Conservation (phyloP, 306 rosid species). For the Comarum palustre region DNA sequence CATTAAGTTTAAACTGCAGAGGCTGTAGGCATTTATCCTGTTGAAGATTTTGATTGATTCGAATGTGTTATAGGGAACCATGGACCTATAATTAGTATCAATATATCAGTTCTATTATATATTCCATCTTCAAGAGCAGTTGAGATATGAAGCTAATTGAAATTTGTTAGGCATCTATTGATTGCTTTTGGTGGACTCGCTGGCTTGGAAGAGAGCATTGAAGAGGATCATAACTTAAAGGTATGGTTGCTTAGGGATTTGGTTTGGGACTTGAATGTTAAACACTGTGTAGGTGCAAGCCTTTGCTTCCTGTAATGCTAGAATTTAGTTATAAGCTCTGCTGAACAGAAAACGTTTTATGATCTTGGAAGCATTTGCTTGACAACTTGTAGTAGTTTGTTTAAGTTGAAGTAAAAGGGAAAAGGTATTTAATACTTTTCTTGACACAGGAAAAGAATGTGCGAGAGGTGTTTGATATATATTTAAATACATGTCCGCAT, state of each 20-base stretch:
- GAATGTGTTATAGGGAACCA: background rate
- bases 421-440: conserved; percentile 16
- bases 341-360: background rate
- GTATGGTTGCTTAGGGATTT: conserved; percentile 28
- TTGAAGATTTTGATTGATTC: background rate
- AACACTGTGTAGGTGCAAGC: background rate
- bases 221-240: conserved; percentile 77
- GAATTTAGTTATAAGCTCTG: background rate
- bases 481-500: conserved; percentile 84
- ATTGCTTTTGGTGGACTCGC: conserved; percentile 98
- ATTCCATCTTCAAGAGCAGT: background rate
- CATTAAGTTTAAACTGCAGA: background rate
- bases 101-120: background rate
- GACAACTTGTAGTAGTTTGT: conserved; percentile 9
- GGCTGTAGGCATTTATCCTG: background rate
- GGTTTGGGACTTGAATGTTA: background rate
- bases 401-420: background rate
- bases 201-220: conserved; percentile 93
- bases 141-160: conserved; percentile 7
- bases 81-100: background rate
- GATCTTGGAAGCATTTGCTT: background rate
- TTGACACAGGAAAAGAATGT: conserved; percentile 54
- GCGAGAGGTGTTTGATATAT: conserved; percentile 49
- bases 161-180: conserved; percentile 65
- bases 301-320: background rate